A percentile compares a stretch with the other conserved stretches of the same genome.
Conservation (phyloP, 179 eudicot species). For the Monotropa hypopitys region DNA sequence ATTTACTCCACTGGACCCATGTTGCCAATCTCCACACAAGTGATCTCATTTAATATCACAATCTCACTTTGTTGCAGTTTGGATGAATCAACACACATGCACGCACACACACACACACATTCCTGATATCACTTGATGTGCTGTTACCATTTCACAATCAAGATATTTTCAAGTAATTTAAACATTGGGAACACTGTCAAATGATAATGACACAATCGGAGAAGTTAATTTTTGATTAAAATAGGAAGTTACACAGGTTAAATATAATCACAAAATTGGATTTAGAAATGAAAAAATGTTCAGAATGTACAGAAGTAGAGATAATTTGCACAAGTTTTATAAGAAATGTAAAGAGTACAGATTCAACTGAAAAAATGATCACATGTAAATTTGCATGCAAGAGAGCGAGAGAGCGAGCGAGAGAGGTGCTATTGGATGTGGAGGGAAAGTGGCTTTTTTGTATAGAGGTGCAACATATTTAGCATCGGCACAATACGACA, state of each 20-base stretch:
- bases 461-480: too few relatives aligned
- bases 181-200: neutral
- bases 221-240: neutral
- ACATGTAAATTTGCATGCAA: neutral
- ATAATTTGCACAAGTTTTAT: neutral
- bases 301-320: neutral
- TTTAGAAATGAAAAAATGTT: neutral
- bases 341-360: neutral
- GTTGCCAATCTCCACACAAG: neutral
- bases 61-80: neutral
- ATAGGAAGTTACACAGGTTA: neutral
- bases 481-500: too few relatives aligned
- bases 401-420: neutral
- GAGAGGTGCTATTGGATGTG: too few relatives aligned
- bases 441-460: too few relatives aligned
- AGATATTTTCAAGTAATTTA: neutral
- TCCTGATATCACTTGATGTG: neutral
- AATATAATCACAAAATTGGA: neutral
- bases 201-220: neutral
- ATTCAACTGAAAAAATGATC: neutral
- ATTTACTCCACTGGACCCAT: neutral
- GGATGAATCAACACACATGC: constrained; percentile 3
- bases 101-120: too few relatives aligned
- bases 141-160: neutral
- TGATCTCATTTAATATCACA: neutral